Evolutionary conservation across 169 alveolate species (phyloP).

Genomic region (Plasmodium gonderi): DNA sequence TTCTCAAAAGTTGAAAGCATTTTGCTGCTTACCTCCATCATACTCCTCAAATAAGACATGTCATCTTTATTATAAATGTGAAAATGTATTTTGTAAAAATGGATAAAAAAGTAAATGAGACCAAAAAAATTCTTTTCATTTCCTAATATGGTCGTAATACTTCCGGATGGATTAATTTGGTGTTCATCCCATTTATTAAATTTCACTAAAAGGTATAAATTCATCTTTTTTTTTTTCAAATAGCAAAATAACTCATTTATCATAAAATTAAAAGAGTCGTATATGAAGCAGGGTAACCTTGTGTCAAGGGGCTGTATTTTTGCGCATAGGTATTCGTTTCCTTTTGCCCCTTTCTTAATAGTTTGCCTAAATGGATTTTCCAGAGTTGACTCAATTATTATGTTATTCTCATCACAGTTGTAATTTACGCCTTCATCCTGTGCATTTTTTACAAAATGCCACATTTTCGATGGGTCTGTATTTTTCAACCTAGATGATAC

Average conservation of each 20-base stretch:
- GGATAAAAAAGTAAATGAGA: slow-evolving; percentile 47
- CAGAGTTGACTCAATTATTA: background rate
- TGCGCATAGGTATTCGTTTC: slow-evolving; percentile 8
- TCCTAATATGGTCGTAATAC: slow-evolving; percentile 57
- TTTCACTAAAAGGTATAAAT: slow-evolving; percentile 47
- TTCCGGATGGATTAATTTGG: slow-evolving; percentile 67
- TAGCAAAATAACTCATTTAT: slow-evolving; percentile 8
- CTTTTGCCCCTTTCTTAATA: background rate
- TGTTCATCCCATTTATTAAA: slow-evolving; percentile 57
- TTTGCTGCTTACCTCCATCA: slow-evolving; percentile 3
- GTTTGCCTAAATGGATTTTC: background rate
- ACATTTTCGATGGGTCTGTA: background rate
- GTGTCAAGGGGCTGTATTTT: slow-evolving; percentile 44
- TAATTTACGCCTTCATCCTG: background rate
- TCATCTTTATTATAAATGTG: slow-evolving; percentile 31
- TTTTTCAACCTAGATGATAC: slow-evolving; percentile 1
- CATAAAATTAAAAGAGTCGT: slow-evolving; percentile 2
- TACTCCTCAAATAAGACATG: slow-evolving; percentile 20
- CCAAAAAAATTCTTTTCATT: slow-evolving; percentile 60
- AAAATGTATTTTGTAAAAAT: slow-evolving; percentile 61
- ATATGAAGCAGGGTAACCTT: slow-evolving; percentile 61
- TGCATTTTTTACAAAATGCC: background rate
- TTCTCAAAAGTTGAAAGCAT: slow-evolving; percentile 5
- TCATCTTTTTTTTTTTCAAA: slow-evolving; percentile 42
- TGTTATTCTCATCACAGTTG: background rate